Evolutionary conservation across 768 basidiomycete species (phyloP), one percentile per base, ranked within the genome.

Genomic region (Vishniacozyma victoriae): DNA sequence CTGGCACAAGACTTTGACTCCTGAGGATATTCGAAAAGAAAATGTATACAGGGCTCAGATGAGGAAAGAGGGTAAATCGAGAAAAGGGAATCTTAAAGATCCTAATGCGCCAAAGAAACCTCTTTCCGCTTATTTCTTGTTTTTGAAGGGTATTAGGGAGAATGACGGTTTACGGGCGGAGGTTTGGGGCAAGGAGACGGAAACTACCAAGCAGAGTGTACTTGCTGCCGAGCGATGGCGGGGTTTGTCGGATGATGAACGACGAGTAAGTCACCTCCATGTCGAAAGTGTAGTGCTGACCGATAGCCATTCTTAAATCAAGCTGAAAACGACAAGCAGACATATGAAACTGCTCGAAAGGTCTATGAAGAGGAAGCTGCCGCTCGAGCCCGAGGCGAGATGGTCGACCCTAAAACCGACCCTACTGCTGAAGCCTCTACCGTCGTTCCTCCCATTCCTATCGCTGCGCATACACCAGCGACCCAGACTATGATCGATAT

Each of bases 101-200:
- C 90, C 90, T 26, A 93, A 95, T 66, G 91, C 89, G 6, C 91
- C 91, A 3, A 92, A 90, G 81, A 93, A 93, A 67, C 91, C 91
- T 5, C 80, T 93, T 36, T 85, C 82, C 67, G 89, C 91, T 0
- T 95, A 93, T 65, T 93, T 95, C 57, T 86, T 92, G 83, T 95
- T 91, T 76, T 71, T 93, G 56, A 89, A 91, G 70, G 81, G 84
- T 37, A 95, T 95, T 59, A 78, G 91, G 52, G 83, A 86, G 44
- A 82, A 86, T 62, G 79, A 82, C 2, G 75, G 76, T 27, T 73
- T 92, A n/a, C 85, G 87, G 9, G 76, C 69, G 51, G 83, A 84
- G 12, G 82, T 93, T 5, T 93, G 92, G 73, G 87, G 85, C 9
- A 84, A 86, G 44, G 89, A 91, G 74, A 84, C 82, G 27, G 91